A percentile compares a stretch with the other conserved stretches of the same genome.
Conservation (phyloP, 805 yeast genomes). For the Candida patagonica region DNA sequence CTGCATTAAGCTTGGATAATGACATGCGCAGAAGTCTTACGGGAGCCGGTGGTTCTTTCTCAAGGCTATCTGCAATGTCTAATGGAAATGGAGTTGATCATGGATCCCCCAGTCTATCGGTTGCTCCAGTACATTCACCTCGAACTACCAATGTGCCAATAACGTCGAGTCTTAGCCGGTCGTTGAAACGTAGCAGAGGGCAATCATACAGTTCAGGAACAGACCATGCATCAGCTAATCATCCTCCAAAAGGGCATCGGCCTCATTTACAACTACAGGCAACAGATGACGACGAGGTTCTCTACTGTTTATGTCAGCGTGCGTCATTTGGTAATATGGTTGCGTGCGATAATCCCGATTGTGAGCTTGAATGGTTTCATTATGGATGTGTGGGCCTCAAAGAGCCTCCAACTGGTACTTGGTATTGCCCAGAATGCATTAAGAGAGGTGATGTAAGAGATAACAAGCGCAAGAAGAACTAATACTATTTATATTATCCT, state of each 20-base stretch:
- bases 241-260: conserved; percentile 6
- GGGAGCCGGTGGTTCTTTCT: neutral
- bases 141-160: conserved; percentile 12
- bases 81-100: neutral
- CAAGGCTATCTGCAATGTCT: neutral
- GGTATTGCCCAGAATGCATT: conserved; percentile 88
- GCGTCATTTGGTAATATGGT: conserved; percentile 95
- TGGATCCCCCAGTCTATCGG: conserved; percentile 3
- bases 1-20: conserved; percentile 6
- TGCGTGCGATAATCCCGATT: conserved; percentile 86
- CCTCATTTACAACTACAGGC: conserved; percentile 6
- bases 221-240: conserved; percentile 12
- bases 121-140: conserved; percentile 7
- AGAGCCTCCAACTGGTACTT: conserved; percentile 82
- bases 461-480: neutral
- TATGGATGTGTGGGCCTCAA: conserved; percentile 88
- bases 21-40: neutral
- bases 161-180: conserved; percentile 5
- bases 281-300: conserved; percentile 40
- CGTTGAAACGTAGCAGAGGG: conserved; percentile 16
- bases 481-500: neutral
- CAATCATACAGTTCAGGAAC: conserved; percentile 1
- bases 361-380: conserved; percentile 93
- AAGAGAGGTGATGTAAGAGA: no score
- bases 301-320: conserved; percentile 88